Evolutionary conservation across 192 early-diverging fungal species (phyloP).

Genomic region (Podila verticillata): DNA sequence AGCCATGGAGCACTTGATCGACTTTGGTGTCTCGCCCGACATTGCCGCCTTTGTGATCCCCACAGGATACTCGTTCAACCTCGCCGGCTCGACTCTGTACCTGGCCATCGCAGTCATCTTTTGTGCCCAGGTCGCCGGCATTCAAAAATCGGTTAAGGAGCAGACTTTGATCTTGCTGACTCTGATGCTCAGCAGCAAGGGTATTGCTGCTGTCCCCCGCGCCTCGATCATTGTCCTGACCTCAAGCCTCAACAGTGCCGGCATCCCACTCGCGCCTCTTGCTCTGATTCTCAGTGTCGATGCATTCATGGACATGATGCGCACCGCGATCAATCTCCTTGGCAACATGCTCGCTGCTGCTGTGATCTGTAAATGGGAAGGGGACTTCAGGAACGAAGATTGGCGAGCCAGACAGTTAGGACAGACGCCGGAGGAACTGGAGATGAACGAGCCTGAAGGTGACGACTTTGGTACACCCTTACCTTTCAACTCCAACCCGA

Average conservation of each 20-base stretch:
- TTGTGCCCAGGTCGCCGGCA: conserved; percentile 66
- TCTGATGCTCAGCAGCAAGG: conserved; percentile 73
- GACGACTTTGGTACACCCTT: neutral
- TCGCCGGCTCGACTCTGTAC: conserved; percentile 79
- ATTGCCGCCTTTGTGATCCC: conserved; percentile 73
- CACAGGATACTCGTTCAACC: conserved; percentile 79
- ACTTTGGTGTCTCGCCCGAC: conserved; percentile 70
- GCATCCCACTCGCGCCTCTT: conserved; percentile 64
- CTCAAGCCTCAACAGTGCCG: conserved; percentile 57
- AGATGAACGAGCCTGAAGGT: conserved; percentile 22
- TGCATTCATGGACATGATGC: conserved; percentile 78
- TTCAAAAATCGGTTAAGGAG: conserved; percentile 58
- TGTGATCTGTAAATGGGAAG: conserved; percentile 74
- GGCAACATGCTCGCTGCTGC: conserved; percentile 74
- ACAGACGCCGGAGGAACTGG: conserved; percentile 16
- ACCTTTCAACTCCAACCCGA: neutral
- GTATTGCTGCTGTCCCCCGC: conserved; percentile 67
- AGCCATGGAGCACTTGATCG: conserved; percentile 72
- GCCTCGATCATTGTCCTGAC: conserved; percentile 68
- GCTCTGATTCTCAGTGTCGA: conserved; percentile 72
- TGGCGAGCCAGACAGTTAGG: conserved; percentile 30
- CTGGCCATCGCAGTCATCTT: conserved; percentile 71
- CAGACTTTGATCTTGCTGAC: conserved; percentile 71
- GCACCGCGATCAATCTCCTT: conserved; percentile 71
- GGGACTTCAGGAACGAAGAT: conserved; percentile 63